phyloP scores from a whole-genome alignment of 108 stramenopile genomes.

The Nitzschia putrida region DNA sequence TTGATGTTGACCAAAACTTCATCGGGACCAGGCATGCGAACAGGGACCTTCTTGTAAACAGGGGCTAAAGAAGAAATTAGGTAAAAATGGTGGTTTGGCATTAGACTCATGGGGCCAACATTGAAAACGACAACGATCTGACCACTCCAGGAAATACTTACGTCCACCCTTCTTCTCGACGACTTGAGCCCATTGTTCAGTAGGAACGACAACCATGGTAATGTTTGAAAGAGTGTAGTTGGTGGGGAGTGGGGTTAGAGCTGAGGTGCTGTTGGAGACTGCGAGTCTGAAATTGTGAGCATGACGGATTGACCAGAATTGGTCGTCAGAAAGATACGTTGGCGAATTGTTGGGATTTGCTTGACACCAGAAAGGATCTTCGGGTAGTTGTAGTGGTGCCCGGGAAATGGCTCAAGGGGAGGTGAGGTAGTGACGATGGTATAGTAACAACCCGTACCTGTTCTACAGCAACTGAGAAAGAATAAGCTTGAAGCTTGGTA shows the following conservation, averaged over 20 bases:
- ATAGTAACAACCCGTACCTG: no score
- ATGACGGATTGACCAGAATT: background rate
- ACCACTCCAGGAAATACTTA: background rate
- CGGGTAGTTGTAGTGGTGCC: no score
- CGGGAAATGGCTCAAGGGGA: no score
- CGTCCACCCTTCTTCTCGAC: conserved; percentile 2
- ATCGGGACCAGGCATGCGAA: conserved; percentile 1
- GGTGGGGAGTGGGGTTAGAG: background rate
- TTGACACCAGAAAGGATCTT: no score
- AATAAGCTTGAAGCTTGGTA: no score
- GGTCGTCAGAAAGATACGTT: no score
- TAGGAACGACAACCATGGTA: background rate
- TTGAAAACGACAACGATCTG: no score
- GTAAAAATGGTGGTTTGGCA: background rate
- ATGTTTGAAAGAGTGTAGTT: background rate
- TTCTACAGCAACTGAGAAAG: no score
- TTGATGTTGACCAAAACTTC: conserved; percentile 4
- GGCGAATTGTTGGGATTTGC: no score
- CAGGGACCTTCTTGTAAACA: background rate
- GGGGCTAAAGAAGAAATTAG: background rate
- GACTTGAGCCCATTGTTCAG: background rate
- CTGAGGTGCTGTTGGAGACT: background rate
- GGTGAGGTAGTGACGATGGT: no score
- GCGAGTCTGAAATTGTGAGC: background rate
- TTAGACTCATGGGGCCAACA: no score